These are phyloP conservation scores for Colletotrichum sp. DNA, from an alignment of 2,329 filamentous ascomycete genomes.

Conservation along the genomic window DNA sequence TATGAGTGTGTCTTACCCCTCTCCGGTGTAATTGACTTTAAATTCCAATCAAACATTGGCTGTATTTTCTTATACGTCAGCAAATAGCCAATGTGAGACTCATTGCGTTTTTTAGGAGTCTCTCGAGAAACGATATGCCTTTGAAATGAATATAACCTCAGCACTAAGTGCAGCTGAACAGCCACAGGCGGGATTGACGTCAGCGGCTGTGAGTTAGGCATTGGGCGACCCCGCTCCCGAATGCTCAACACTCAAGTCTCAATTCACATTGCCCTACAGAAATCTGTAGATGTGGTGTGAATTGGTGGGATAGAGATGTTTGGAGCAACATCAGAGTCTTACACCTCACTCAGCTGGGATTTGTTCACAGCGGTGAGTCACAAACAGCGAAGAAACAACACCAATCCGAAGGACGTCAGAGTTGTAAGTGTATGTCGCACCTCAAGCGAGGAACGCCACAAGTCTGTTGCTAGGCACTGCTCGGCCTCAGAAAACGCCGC, in stretches of 20 bases:
- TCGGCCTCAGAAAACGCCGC: background rate
- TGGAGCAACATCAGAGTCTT: background rate
- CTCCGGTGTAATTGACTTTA: rapidly evolving
- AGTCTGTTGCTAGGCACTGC: background rate
- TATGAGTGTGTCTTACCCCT: background rate
- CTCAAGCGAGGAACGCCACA: background rate
- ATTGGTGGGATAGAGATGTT: background rate
- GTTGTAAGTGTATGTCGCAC: background rate
- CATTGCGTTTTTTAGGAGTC: background rate
- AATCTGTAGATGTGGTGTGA: background rate
- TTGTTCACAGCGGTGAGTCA: background rate
- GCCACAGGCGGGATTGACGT: background rate
- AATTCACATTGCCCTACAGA: background rate
- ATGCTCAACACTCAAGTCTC: background rate
- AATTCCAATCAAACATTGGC: background rate
- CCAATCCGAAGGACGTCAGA: background rate
- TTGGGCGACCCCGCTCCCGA: background rate
- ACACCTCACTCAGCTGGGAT: background rate
- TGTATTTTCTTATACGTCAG: background rate
- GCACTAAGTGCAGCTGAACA: background rate
- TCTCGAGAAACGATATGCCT: background rate
- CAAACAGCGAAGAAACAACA: background rate
- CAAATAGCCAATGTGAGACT: background rate
- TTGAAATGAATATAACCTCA: background rate
- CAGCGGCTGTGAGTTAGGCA: background rate